Evolutionary conservation across 2,329 filamentous ascomycete genomes (phyloP), one percentile per base, ranked within the genome.

Genomic region (Hypoxylon sp.): DNA sequence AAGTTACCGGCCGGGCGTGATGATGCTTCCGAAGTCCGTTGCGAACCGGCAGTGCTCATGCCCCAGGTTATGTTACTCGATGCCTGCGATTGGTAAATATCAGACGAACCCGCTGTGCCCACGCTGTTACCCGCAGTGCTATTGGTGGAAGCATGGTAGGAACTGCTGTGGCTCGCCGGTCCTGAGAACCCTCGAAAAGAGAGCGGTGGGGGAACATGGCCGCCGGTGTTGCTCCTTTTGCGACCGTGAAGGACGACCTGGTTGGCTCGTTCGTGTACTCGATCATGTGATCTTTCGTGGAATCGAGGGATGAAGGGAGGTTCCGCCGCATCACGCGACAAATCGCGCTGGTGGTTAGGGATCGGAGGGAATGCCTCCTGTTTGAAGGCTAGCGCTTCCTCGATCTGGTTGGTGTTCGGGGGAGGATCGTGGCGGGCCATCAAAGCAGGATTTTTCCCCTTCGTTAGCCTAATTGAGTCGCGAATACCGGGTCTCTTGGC

Each of bases 391-490:
- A 73, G 59, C 1, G 68, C 66, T 21, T 75, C 73, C 25, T 85
- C 82, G 0, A 80, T 72, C 3, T 79, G 78, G 30, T 78, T 76
- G 64, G 80, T 82, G 61, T 77, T 81, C 6, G 51, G 80, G 10
- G 56, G 56, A 50, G 66, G 60, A 21, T 71, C 79, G 76, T 38
- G 80, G 76, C 38, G 82, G 74, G 56, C 77, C 75, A 63, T 80
- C 73, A 71, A 65, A 61, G 43, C 72, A 69, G 84, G 83, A 51
- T 82, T 82, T 72, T 88, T 91, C 49, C 91, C 89, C 81, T 98
- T 98, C 11, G 94, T 93, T 21, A 98, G 84, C 50, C 93, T 89
- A 67, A 98, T 97, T 0, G 94, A 97, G 80, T 98, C 94, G 51
- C 93, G 89, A 71, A 97, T 95, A 3, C 85, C 86, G 5, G 76